Conservation (phyloP, 495 filamentous ascomycete genomes). For the Acidiella bohemica region DNA sequence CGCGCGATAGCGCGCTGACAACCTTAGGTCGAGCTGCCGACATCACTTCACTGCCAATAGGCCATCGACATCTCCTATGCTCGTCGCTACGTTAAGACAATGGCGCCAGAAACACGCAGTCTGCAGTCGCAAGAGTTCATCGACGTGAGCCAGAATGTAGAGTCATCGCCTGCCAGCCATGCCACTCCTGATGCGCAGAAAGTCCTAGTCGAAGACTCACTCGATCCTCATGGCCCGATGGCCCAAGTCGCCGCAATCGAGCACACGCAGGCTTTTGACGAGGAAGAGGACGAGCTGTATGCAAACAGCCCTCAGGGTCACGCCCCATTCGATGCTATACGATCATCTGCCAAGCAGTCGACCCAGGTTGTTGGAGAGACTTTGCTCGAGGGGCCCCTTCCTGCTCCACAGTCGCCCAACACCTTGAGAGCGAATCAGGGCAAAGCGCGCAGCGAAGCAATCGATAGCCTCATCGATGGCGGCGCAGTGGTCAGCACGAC, state of each 20-base stretch:
- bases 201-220: conserved; percentile 8
- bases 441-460: too few species aligned
- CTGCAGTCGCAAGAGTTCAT: conserved; percentile 1
- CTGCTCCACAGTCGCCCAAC: not conserved
- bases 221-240: too few species aligned
- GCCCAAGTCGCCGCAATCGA: too few species aligned
- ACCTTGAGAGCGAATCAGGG: not conserved
- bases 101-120: not conserved
- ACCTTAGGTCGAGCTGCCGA: too few species aligned
- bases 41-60: not conserved
- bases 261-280: not conserved
- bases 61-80: not conserved
- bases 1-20: too few species aligned
- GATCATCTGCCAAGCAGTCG: not conserved
- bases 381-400: not conserved
- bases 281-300: not conserved
- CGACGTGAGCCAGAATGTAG: conserved; percentile 7
- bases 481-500: too few species aligned
- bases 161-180: not conserved
- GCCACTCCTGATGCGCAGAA: too few species aligned
- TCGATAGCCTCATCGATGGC: too few species aligned
- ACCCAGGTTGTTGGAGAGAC: too few species aligned
- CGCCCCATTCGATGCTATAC: not conserved
- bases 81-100: not conserved
- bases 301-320: not conserved